These are phyloP conservation scores for Adansonia digitata DNA, from an alignment of 345 rosid species.

Conservation along the genomic window DNA sequence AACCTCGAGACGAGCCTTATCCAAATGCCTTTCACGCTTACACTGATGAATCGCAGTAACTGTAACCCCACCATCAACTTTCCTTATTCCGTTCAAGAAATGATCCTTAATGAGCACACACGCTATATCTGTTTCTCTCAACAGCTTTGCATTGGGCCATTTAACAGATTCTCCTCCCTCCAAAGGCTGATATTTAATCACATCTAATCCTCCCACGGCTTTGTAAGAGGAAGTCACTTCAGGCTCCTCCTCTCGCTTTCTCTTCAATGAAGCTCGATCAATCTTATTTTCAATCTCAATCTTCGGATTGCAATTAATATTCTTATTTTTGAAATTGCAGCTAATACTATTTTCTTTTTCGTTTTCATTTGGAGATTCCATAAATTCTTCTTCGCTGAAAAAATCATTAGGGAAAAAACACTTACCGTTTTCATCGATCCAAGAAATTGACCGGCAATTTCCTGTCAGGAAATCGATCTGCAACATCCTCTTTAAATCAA, in stretches of 20 bases:
- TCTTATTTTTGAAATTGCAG: background rate
- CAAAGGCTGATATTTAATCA: constrained; percentile 18
- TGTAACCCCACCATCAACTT: constrained; percentile 11
- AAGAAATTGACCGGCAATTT: constrained; percentile 31
- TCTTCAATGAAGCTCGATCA: constrained; percentile 17
- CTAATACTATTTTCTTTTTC: background rate
- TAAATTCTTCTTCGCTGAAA: background rate
- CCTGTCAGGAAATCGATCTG: constrained; percentile 32
- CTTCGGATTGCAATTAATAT: background rate
- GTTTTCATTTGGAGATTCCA: background rate
- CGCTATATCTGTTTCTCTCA: constrained; percentile 18
- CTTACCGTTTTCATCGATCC: constrained; percentile 39
- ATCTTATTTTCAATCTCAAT: constrained; percentile 20
- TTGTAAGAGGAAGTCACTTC: constrained; percentile 24
- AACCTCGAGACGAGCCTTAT: constrained; percentile 25
- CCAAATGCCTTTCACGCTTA: constrained; percentile 6
- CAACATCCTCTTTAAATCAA: constrained; percentile 41
- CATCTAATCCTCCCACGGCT: constrained; percentile 7
- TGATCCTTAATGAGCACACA: constrained; percentile 18
- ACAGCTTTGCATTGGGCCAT: constrained; percentile 29
- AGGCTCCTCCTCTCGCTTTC: constrained; percentile 22
- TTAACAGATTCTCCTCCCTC: background rate
- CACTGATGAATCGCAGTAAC: constrained; percentile 35
- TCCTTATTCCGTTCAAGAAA: constrained; percentile 28
- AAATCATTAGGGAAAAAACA: constrained; percentile 31